A percentile compares a stretch with the other conserved stretches of the same genome.
phyloP scores from a whole-genome alignment of 2,329 filamentous ascomycete genomes.

The Cyclaneusma minus region DNA sequence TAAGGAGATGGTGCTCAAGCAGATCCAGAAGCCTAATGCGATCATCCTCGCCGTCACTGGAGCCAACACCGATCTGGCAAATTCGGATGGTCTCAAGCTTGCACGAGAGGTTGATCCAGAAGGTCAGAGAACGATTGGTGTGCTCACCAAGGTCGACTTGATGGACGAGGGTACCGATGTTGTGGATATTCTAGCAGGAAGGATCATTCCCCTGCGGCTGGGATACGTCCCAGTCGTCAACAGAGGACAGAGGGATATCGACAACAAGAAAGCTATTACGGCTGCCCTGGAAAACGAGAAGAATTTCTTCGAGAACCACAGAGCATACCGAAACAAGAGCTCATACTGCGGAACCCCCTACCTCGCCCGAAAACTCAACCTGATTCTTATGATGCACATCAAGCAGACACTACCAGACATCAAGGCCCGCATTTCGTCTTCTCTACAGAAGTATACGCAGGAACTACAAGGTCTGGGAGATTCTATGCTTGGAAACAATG shows the following conservation, averaged over 20 bases:
- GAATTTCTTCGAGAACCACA: conserved; percentile 96
- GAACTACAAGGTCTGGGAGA: conserved; percentile 78
- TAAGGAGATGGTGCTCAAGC: conserved; percentile 94
- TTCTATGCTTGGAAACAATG: conserved; percentile 88
- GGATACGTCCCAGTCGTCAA: conserved; percentile 98
- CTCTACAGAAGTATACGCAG: conserved; percentile 75
- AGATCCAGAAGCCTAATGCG: conserved; percentile 95
- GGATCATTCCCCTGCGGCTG: conserved; percentile 86
- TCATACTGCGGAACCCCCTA: conserved; percentile 98
- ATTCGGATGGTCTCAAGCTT: conserved; percentile 93
- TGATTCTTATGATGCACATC: conserved; percentile 99
- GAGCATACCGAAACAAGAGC: conserved; percentile 96
- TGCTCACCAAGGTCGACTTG: conserved; percentile 94
- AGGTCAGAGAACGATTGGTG: conserved; percentile 94
- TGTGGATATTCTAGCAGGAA: conserved; percentile 92
- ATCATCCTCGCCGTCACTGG: conserved; percentile 95
- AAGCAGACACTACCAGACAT: conserved; percentile 98
- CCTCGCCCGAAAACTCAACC: conserved; percentile 86
- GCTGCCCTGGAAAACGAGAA: conserved; percentile 86
- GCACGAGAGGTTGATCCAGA: conserved; percentile 94
- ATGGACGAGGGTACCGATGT: conserved; percentile 99
- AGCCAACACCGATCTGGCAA: conserved; percentile 94
- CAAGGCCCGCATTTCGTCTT: conserved; percentile 90
- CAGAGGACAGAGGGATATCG: conserved; percentile 92
- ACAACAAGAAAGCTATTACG: conserved; percentile 91